A percentile compares a stretch with the other conserved stretches of the same genome.
These are phyloP conservation scores for Botryotinia calthae DNA, from an alignment of 2,329 filamentous ascomycete genomes.

Conservation along the genomic window DNA sequence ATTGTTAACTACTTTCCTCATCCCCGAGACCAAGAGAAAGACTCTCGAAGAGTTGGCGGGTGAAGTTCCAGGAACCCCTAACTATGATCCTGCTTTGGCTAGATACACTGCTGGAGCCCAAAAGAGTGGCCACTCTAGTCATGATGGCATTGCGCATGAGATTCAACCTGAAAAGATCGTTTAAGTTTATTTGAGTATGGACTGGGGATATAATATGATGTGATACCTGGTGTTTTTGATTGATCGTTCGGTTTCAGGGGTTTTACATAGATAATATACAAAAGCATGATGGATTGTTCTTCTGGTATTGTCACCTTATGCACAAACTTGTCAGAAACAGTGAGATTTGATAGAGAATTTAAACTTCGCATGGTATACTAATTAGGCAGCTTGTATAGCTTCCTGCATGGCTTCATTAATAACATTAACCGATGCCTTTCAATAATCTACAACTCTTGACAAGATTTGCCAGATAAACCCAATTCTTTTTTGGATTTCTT, in stretches of 20 bases:
- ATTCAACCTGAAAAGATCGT: background rate
- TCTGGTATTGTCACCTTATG: background rate
- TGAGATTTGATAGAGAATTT: background rate
- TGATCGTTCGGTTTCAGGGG: background rate
- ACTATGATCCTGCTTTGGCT: conserved; percentile 17
- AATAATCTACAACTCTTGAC: background rate
- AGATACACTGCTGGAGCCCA: background rate
- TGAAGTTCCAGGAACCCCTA: conserved; percentile 19
- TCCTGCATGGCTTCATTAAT: background rate
- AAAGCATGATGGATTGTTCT: background rate
- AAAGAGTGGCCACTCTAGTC: background rate
- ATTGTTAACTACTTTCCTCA: conserved; percentile 62
- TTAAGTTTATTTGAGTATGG: background rate
- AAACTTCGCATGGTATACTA: background rate
- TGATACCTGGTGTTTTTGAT: conserved; percentile 18
- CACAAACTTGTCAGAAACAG: background rate
- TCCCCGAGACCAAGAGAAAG: conserved; percentile 73
- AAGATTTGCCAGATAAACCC: background rate
- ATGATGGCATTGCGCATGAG: background rate
- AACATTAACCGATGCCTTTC: background rate
- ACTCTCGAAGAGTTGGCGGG: conserved; percentile 63
- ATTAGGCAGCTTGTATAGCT: background rate
- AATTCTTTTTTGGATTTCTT: background rate
- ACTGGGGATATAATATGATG: background rate
- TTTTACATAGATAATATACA: background rate